Percentiles rank a stretch among this genome's conserved stretches.
Conservation (phyloP, 1,284 basidiomycete species). For the Vanrija humicola region DNA sequence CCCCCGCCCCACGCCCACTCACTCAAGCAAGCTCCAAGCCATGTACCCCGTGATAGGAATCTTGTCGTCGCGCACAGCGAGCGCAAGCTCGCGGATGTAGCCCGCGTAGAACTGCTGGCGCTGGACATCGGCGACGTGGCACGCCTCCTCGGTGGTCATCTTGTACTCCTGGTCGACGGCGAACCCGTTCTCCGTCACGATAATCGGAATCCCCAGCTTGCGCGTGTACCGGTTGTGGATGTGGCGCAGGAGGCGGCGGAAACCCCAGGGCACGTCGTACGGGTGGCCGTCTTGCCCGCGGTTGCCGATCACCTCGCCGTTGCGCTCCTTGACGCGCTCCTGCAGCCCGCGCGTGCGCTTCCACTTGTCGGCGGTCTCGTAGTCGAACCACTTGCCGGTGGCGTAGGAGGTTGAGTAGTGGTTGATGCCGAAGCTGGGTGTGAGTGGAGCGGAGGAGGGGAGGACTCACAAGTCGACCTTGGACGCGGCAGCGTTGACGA, state of each 20-base stretch:
- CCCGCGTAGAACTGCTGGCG: constrained; percentile 26
- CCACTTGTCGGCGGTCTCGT: constrained; percentile 6
- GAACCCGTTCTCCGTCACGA: constrained; percentile 23
- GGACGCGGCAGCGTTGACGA: constrained; percentile 8
- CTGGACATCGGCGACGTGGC: constrained; percentile 16
- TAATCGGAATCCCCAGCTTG: constrained; percentile 7
- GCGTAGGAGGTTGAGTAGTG: constrained; percentile 20
- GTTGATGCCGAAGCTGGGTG: constrained; percentile 17
- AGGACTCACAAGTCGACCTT: constrained; percentile 3
- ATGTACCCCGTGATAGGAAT: constrained; percentile 27
- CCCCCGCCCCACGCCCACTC: constrained; percentile 1
- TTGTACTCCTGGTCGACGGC: constrained; percentile 1
- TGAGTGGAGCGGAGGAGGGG: too few species aligned
- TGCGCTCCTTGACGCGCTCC: constrained; percentile 18
- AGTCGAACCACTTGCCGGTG: constrained; percentile 12
- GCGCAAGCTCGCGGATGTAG: constrained; percentile 25
- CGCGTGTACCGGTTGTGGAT: constrained; percentile 3
- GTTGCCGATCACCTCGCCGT: constrained; percentile 26
- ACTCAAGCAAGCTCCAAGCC: constrained; percentile 36
- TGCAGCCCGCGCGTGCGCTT: constrained; percentile 11
- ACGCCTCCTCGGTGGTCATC: constrained; percentile 9
- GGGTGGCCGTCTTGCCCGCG: constrained; percentile 29
- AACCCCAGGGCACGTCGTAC: constrained; percentile 22
- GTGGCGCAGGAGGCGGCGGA: constrained; percentile 14
- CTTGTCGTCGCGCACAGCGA: constrained; percentile 24